Conservation (phyloP, 441 rosid species). For the Metrosideros polymorpha region DNA sequence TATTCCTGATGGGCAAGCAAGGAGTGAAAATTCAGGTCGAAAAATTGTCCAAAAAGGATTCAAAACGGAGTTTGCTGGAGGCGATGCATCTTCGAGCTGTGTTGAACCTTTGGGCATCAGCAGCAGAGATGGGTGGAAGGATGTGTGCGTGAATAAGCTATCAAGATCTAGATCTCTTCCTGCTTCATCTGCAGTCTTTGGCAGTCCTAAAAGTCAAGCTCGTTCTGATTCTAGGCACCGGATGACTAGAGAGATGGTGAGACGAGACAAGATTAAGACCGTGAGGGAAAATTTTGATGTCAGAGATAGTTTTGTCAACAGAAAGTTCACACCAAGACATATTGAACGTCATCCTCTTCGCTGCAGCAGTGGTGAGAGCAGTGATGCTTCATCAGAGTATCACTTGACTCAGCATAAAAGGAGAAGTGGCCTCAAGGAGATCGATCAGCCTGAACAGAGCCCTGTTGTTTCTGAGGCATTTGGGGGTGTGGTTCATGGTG, state of each 20-base stretch:
- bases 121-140: constrained; percentile 97
- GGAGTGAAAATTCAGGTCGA: constrained; percentile 29
- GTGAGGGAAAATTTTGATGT: constrained; percentile 28
- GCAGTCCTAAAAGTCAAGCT: constrained; percentile 34
- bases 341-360: constrained; percentile 23
- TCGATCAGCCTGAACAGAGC: constrained; percentile 16
- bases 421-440: constrained; percentile 19
- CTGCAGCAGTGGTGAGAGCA: constrained; percentile 12
- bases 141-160: constrained; percentile 23
- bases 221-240: constrained; percentile 28
- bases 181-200: constrained; percentile 28
- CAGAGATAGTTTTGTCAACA: constrained; percentile 24
- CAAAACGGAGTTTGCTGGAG: constrained; percentile 16
- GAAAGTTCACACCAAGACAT: constrained; percentile 27
- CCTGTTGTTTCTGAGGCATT: constrained; percentile 26
- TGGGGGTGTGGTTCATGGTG: constrained; percentile 21
- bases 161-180: constrained; percentile 71
- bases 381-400: constrained; percentile 39
- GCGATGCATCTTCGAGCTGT: constrained; percentile 15
- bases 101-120: constrained; percentile 84
- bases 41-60: constrained; percentile 21
- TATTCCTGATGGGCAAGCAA: constrained; percentile 46
- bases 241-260: constrained; percentile 32
- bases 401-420: constrained; percentile 16
- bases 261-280: constrained; percentile 34